phyloP scores from a whole-genome alignment of 1,284 basidiomycete species.

The Exobasidium cylindrosporum region DNA sequence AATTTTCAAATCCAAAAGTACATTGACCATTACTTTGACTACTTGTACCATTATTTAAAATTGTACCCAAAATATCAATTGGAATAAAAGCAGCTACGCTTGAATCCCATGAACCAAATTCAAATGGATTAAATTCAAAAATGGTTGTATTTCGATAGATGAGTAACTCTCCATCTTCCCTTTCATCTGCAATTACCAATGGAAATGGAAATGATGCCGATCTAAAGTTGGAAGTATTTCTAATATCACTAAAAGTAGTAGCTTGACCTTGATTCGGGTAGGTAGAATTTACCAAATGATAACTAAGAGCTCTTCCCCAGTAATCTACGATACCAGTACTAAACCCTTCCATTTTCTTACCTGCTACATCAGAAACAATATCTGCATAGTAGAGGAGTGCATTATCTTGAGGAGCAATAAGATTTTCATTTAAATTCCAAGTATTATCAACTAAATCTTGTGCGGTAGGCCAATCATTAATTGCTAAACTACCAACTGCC shows the following conservation, averaged over 20 bases:
- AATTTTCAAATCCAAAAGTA: slow-evolving; percentile 44
- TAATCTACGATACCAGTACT: slow-evolving; percentile 45
- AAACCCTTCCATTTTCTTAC: slow-evolving; percentile 34
- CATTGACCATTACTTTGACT: slow-evolving; percentile 22
- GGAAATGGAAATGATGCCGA: slow-evolving; percentile 48
- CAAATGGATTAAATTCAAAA: slow-evolving; percentile 59
- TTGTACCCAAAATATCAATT: slow-evolving; percentile 46
- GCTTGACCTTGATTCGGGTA: slow-evolving; percentile 41
- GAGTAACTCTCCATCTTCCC: slow-evolving; percentile 57
- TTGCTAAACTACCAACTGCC: slow-evolving; percentile 37
- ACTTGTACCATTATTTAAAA: slow-evolving; percentile 34
- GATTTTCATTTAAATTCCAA: slow-evolving; percentile 58
- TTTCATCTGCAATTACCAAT: slow-evolving; percentile 60
- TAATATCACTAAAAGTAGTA: slow-evolving; percentile 41
- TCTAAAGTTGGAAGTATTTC: slow-evolving; percentile 37
- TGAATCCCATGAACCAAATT: slow-evolving; percentile 60
- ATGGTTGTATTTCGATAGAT: slow-evolving; percentile 56
- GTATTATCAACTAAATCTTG: slow-evolving; percentile 40
- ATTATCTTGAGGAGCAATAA: slow-evolving; percentile 57
- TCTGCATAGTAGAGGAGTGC: slow-evolving; percentile 57
- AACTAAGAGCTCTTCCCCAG: slow-evolving; percentile 47
- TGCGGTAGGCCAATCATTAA: slow-evolving; percentile 48
- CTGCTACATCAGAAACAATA: slow-evolving; percentile 26
- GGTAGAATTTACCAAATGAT: slow-evolving; percentile 44
- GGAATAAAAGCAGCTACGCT: slow-evolving; percentile 45